phyloP scores from a whole-genome alignment of 345 rosid species.

The Eucalyptus cloeziana region DNA sequence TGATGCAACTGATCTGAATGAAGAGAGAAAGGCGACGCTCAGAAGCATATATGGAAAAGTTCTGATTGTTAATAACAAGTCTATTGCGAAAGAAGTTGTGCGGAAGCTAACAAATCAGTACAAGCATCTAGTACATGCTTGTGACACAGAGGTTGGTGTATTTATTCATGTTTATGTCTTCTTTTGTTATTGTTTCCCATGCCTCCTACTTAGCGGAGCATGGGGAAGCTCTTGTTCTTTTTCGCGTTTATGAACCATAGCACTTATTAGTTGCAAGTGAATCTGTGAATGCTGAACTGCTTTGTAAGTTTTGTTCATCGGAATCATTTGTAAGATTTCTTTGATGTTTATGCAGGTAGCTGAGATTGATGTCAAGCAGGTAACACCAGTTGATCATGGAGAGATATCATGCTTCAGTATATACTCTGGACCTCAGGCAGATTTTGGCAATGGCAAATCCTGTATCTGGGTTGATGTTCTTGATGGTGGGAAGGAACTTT shows the following conservation, averaged over 20 bases:
- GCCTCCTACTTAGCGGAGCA: neutral
- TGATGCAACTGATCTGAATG: neutral
- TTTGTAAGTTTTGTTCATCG: neutral
- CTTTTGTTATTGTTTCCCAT: neutral
- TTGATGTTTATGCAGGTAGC: constrained; percentile 48
- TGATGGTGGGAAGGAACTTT: constrained; percentile 58
- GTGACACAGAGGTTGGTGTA: constrained; percentile 77
- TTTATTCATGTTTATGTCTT: neutral
- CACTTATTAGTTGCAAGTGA: neutral
- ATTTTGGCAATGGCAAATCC: constrained; percentile 75
- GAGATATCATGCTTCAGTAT: constrained; percentile 82
- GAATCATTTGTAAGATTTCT: neutral
- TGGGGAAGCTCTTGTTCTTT: neutral
- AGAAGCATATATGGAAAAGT: constrained; percentile 42
- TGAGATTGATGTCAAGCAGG: constrained; percentile 70
- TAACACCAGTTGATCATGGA: constrained; percentile 88
- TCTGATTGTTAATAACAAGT: constrained; percentile 48
- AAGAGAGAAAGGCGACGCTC: constrained; percentile 38
- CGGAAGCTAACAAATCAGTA: constrained; percentile 44
- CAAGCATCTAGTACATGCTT: constrained; percentile 58
- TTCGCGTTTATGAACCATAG: neutral
- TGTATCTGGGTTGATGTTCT: constrained; percentile 94
- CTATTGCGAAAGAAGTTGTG: constrained; percentile 40
- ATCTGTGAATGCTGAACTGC: neutral
- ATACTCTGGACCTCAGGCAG: constrained; percentile 65